A percentile compares a stretch with the other conserved stretches of the same genome.
These are phyloP conservation scores for Gynostemma pentaphyllum DNA, from an alignment of 306 rosid species.

Conservation along the genomic window DNA sequence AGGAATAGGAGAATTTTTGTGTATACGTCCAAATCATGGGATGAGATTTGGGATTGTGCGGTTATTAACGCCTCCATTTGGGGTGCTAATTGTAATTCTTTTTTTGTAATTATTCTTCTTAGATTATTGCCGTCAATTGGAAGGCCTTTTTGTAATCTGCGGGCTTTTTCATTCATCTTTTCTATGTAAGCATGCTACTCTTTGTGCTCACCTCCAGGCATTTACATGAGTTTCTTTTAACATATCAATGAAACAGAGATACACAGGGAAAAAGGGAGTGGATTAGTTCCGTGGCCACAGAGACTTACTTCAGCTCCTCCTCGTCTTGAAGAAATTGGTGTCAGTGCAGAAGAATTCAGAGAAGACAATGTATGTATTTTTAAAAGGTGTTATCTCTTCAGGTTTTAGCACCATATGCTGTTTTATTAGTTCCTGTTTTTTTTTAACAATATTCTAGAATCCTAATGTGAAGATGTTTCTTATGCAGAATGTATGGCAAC, in stretches of 20 bases:
- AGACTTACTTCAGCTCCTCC: constrained; percentile 45
- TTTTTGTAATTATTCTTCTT: no score
- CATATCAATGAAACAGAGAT: constrained; percentile 22
- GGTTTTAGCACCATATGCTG: constrained; percentile 1
- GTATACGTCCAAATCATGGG: no score
- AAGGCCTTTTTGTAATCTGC: no score
- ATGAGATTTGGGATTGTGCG: no score
- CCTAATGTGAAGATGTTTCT: neutral
- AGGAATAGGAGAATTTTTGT: no score
- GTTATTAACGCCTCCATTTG: no score
- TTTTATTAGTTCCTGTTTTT: neutral
- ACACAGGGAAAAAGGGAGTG: constrained; percentile 37
- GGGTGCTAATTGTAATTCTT: no score
- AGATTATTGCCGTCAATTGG: no score
- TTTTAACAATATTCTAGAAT: neutral
- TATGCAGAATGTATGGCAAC: constrained; percentile 38
- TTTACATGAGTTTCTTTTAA: neutral
- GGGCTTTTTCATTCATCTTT: no score
- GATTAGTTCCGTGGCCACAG: constrained; percentile 46
- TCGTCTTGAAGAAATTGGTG: constrained; percentile 40
- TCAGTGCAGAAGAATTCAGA: constrained; percentile 36
- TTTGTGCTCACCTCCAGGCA: neutral
- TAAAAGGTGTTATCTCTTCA: neutral
- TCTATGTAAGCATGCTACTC: neutral
- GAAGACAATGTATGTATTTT: constrained; percentile 44